Evolutionary conservation across 179 eudicot species (phyloP).

Genomic region (Actinidia arguta): DNA sequence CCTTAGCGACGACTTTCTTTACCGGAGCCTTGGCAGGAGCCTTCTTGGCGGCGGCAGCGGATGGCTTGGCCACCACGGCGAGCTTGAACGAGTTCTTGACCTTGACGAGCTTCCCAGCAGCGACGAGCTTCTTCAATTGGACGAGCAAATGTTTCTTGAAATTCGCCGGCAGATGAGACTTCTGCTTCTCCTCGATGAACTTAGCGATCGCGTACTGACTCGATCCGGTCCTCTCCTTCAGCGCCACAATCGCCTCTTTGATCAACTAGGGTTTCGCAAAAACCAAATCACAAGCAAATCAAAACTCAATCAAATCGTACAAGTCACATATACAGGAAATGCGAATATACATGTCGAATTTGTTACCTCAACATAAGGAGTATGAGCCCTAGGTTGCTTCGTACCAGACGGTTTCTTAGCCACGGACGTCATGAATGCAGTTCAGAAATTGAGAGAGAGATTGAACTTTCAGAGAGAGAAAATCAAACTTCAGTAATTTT

Average conservation of each 20-base stretch:
- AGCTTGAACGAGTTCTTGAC: constrained; percentile 86
- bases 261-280: constrained; percentile 28
- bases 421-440: background rate
- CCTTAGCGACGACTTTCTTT: constrained; percentile 9
- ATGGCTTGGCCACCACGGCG: constrained; percentile 39
- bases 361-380: constrained; percentile 46
- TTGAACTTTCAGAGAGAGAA: background rate
- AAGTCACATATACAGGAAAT: background rate
- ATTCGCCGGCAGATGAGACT: constrained; percentile 61
- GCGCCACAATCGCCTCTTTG: constrained; percentile 39
- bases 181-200: constrained; percentile 75
- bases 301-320: no score
- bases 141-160: constrained; percentile 71
- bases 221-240: constrained; percentile 64
- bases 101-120: constrained; percentile 71
- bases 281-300: background rate
- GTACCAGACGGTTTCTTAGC: constrained; percentile 15
- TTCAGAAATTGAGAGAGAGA: background rate
- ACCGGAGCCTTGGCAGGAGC: constrained; percentile 42
- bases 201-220: constrained; percentile 84
- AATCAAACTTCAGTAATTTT: background rate
- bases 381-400: constrained; percentile 34
- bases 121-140: constrained; percentile 69
- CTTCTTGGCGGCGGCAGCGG: constrained; percentile 26
- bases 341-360: no score